Evolutionary conservation across 78 protist genomes (phyloP).

Genomic region (Anaeramoeba flamelloides): DNA sequence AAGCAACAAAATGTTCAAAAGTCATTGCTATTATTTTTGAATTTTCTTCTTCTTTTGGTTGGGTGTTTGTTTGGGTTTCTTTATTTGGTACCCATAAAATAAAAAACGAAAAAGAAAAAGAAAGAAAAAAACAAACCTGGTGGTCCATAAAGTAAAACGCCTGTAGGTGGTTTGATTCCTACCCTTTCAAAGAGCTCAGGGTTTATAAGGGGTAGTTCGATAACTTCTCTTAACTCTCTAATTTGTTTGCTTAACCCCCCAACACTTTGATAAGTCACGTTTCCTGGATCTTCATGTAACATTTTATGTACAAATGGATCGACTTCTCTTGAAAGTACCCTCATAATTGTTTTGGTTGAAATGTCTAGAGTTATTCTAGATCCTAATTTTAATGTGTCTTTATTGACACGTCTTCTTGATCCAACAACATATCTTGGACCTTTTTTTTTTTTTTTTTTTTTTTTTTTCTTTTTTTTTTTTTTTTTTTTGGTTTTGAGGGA

Average conservation of each 20-base stretch:
- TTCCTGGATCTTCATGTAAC: slow-evolving; percentile 76
- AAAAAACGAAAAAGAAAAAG: slow-evolving; percentile 21
- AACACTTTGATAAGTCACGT: slow-evolving; percentile 46
- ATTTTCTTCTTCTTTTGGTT: no score
- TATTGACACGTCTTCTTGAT: slow-evolving; percentile 56
- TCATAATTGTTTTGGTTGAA: slow-evolving; percentile 94
- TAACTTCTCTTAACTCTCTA: slow-evolving; percentile 89
- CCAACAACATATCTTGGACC: slow-evolving; percentile 99
- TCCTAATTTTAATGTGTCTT: slow-evolving; percentile 56
- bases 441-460: slow-evolving; percentile 80
- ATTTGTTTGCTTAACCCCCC: slow-evolving; percentile 93
- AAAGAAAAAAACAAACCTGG: slow-evolving; percentile 41
- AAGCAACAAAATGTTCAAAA: no score
- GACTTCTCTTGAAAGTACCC: no score
- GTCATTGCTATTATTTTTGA: no score
- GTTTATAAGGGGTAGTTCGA: slow-evolving; percentile 93
- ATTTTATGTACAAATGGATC: slow-evolving; percentile 97
- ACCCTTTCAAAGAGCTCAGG: slow-evolving; percentile 95
- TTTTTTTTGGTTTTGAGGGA: no score
- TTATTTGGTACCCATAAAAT: no score
- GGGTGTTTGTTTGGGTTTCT: no score
- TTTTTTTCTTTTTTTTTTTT: no score
- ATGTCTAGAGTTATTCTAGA: slow-evolving; percentile 96
- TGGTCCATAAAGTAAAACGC: slow-evolving; percentile 96
- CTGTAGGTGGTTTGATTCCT: slow-evolving; percentile 96